Conservation (phyloP, 1,284 basidiomycete species). For the Pseudozyma sp. region DNA sequence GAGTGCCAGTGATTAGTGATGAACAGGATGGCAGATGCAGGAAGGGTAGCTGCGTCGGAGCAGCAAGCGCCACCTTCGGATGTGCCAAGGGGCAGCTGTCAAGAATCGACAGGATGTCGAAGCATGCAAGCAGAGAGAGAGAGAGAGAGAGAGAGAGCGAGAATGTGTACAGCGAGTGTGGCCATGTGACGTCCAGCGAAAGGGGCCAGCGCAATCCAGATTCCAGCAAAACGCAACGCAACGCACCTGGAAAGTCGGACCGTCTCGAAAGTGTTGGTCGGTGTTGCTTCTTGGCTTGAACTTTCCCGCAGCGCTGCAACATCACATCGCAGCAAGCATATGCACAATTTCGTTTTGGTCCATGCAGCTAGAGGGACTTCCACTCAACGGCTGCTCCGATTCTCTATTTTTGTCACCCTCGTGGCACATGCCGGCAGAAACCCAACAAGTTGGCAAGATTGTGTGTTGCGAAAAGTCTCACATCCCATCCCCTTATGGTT, state of each 20-base stretch:
- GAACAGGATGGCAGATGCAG: too few species aligned
- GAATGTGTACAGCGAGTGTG: not conserved
- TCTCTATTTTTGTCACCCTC: constrained; percentile 11
- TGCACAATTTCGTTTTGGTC: constrained; percentile 39
- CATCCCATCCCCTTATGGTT: not conserved
- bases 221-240: not conserved
- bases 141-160: too few species aligned
- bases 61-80: too few species aligned
- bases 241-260: too few species aligned
- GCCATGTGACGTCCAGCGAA: constrained; percentile 23
- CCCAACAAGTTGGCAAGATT: not conserved
- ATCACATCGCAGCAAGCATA: constrained; percentile 3
- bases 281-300: not conserved
- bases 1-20: too few species aligned
- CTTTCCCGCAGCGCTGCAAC: constrained; percentile 5
- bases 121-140: too few species aligned
- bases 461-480: not conserved
- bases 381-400: not conserved
- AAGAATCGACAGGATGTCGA: too few species aligned
- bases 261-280: not conserved
- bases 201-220: not conserved
- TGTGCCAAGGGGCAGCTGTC: too few species aligned
- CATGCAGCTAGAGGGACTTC: constrained; percentile 10
- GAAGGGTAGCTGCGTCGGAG: too few species aligned
- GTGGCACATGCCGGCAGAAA: constrained; percentile 2